Evolutionary conservation across 345 rosid species (phyloP), one percentile per base, ranked within the genome.

Genomic region (Gossypium rotundifolium): DNA sequence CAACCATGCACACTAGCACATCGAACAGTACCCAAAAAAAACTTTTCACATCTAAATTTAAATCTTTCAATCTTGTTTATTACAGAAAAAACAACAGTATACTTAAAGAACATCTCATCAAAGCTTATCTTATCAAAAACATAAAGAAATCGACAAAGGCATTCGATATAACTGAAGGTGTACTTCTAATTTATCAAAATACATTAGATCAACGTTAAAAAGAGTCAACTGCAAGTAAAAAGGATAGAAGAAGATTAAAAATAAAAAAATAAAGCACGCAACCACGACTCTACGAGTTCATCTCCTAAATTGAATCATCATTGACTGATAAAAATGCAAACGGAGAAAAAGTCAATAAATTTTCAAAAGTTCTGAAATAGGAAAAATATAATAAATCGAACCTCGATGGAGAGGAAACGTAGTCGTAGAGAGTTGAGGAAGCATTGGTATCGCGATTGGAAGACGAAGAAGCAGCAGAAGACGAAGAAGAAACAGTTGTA

Each of bases 361-460:
- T 29, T n/a, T 22, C 8, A 25, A 46, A 45, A 45, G 16, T 67
- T 18, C 6, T 16, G 52, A 27, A 75, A 42, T 11, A 62, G 27
- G 20, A 60, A 7, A 48, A 29, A 63, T 58, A 63, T 58, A 61
- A 51, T 17, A 29, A 70, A 70, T 71, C 57, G 51, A 63, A 94
- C 98, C 99, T 91, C 51, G 92, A 75, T 79, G 91, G 83, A 82
- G 97, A 89, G 33, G 73, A 73, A 83, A 72, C 45, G 81, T 70
- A 88, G 86, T 78, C 85, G 14, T 52, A 71, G 2, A 18, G 77
- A 81, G 77, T 20, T 58, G 90, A 77, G 70, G 88, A 45, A 76
- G 79, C 92, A 80, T 75, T 78, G 74, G 65, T 58, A 25, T 79
- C 83, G 79, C 52, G 85, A 82, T 76, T 79, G 25, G 85, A 70